Percentiles rank a stretch among this genome's conserved stretches.
Conservation (phyloP, 2,329 filamentous ascomycete genomes). For the Colletotrichum destructivum region DNA sequence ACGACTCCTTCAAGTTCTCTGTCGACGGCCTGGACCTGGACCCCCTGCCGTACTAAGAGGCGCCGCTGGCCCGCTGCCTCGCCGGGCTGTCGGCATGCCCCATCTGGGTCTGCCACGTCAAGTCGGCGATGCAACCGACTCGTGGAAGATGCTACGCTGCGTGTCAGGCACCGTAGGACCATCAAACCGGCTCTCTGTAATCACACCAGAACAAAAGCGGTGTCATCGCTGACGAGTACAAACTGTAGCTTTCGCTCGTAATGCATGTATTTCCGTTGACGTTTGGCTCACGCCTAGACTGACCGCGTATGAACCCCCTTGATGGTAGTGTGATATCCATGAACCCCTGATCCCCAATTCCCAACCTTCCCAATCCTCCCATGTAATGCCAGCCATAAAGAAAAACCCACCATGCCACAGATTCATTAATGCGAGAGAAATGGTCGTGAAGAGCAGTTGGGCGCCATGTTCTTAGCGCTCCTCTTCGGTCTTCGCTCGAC, state of each 20-base stretch:
- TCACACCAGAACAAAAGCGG: no score
- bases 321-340: slow-evolving; percentile 27
- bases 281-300: slow-evolving; percentile 12
- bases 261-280: slow-evolving; percentile 34
- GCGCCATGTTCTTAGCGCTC: slow-evolving; percentile 13
- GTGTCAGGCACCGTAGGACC: not conserved
- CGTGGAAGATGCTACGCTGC: not conserved
- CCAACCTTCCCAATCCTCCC: slow-evolving; percentile 9
- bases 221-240: not conserved
- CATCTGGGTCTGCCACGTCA: not conserved
- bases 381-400: slow-evolving; percentile 22
- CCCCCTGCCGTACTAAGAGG: slow-evolving; percentile 66
- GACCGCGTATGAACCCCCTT: slow-evolving; percentile 19
- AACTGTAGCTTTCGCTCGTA: slow-evolving; percentile 20
- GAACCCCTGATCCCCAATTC: slow-evolving; percentile 16
- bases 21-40: slow-evolving; percentile 72
- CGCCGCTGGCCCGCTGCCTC: no score
- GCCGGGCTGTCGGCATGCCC: not conserved
- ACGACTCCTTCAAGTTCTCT: slow-evolving; percentile 74
- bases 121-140: not conserved
- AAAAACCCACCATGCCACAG: not conserved
- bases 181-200: not conserved
- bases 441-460: slow-evolving; percentile 17
- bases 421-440: slow-evolving; percentile 29
- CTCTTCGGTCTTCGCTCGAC: slow-evolving; percentile 51